A percentile compares a stretch with the other conserved stretches of the same genome.
These are phyloP conservation scores for Fusarium euwallaceae DNA, from an alignment of 2,329 filamentous ascomycete species.

Conservation along the genomic window DNA sequence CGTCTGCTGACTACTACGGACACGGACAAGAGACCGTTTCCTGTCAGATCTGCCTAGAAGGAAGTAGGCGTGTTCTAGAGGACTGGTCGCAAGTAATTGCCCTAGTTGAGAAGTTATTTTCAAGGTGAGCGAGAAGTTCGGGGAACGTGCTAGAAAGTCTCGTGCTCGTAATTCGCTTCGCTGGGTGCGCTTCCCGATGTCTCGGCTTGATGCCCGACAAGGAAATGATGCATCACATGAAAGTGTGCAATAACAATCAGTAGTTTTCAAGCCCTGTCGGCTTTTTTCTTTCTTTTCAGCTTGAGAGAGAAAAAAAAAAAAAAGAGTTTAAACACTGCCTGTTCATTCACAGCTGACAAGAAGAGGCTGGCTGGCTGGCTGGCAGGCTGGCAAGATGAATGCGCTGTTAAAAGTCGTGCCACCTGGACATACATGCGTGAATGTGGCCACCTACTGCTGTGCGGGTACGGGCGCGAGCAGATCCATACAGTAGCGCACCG, in stretches of 20 bases:
- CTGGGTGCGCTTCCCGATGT: background rate
- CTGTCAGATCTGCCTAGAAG: background rate
- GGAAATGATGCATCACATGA: background rate
- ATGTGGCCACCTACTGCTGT: background rate
- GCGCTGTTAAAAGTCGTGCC: slow-evolving; percentile 1
- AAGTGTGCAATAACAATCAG: background rate
- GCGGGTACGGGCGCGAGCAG: background rate
- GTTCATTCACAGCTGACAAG: background rate
- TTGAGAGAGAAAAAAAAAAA: background rate
- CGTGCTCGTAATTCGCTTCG: background rate
- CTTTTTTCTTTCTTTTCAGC: background rate
- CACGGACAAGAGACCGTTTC: background rate
- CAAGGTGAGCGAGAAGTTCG: background rate
- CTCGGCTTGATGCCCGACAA: background rate
- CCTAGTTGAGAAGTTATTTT: background rate
- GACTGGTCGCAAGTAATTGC: background rate
- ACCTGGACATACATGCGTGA: background rate
- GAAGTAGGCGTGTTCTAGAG: background rate
- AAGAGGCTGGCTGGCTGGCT: background rate
- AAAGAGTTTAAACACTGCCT: background rate
- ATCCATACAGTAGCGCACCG: background rate
- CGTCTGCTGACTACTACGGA: background rate
- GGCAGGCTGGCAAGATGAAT: background rate
- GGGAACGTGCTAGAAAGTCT: too few relatives aligned
- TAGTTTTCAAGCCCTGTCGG: background rate